Percentiles rank a stretch among this genome's conserved stretches.
phyloP scores from a whole-genome alignment of 768 basidiomycete genomes.

The Rhizopogon rudus region DNA sequence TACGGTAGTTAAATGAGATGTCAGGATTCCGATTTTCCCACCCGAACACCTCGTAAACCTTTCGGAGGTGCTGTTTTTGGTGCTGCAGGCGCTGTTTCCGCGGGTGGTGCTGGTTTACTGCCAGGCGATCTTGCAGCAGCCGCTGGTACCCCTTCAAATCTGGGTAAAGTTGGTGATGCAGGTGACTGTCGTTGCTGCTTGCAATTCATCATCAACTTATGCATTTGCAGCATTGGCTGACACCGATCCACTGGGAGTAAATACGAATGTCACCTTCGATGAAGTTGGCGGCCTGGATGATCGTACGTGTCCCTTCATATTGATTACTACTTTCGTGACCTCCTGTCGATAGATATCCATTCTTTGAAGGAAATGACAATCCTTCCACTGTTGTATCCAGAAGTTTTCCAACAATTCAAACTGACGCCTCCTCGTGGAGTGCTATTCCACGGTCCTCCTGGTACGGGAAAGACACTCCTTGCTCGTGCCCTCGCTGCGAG shows the following conservation, averaged over 20 bases:
- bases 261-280: slow-evolving; percentile 91
- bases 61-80: slow-evolving; percentile 48
- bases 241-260: slow-evolving; percentile 92
- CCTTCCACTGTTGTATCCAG: slow-evolving; percentile 91
- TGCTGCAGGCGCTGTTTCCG: slow-evolving; percentile 37
- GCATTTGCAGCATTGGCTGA: slow-evolving; percentile 71
- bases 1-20: slow-evolving; percentile 1
- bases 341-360: slow-evolving; percentile 68
- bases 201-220: slow-evolving; percentile 5
- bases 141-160: slow-evolving; percentile 81
- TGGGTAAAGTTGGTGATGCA: slow-evolving; percentile 76
- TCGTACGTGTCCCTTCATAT: slow-evolving; percentile 44
- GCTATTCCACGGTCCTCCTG: slow-evolving; percentile 96
- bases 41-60: slow-evolving; percentile 66
- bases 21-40: slow-evolving; percentile 69
- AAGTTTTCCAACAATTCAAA: slow-evolving; percentile 91
- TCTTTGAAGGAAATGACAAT: slow-evolving; percentile 98
- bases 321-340: neutral
- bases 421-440: slow-evolving; percentile 96
- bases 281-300: slow-evolving; percentile 95
- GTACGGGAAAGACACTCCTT: slow-evolving; percentile 95
- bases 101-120: slow-evolving; percentile 52
- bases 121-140: slow-evolving; percentile 57
- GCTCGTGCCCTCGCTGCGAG: slow-evolving; percentile 93
- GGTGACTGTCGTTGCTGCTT: slow-evolving; percentile 32